phyloP scores from a whole-genome alignment of 768 basidiomycete genomes.

The Coprinopsis strossmayeri region DNA sequence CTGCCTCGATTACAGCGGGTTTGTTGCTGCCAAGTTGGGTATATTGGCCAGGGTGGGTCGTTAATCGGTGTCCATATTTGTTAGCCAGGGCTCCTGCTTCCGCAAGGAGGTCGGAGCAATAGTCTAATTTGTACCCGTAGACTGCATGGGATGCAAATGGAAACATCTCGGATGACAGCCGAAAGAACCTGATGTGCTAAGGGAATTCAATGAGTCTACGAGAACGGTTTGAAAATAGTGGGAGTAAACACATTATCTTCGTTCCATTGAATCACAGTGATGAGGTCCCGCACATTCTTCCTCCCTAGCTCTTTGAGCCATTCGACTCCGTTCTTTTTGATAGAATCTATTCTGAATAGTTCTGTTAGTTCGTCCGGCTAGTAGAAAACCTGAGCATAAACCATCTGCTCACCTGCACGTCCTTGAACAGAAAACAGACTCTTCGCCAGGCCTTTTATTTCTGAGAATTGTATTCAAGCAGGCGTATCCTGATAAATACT shows the following conservation, averaged over 20 bases:
- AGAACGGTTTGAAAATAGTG: not conserved
- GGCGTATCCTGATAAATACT: constrained; percentile 52
- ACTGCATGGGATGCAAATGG: constrained; percentile 81
- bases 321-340: constrained; percentile 75
- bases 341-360: constrained; percentile 57
- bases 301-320: constrained; percentile 77
- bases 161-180: constrained; percentile 89
- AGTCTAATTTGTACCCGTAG: constrained; percentile 78
- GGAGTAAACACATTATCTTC: constrained; percentile 57
- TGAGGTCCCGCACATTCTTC: constrained; percentile 68
- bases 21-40: constrained; percentile 79
- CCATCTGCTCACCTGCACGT: constrained; percentile 49
- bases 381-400: not conserved
- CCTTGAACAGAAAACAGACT: constrained; percentile 70
- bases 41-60: constrained; percentile 85
- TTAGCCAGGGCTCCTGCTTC: constrained; percentile 61
- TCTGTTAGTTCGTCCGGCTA: not conserved
- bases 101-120: constrained; percentile 51
- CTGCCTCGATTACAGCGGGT: constrained; percentile 64
- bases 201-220: not conserved
- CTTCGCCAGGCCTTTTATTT: constrained; percentile 54
- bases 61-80: constrained; percentile 71
- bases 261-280: constrained; percentile 84
- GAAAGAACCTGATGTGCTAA: constrained; percentile 76
- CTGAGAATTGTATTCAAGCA: constrained; percentile 84